Evolutionary conservation across 1,139 yeast genomes (phyloP).

Genomic region (Saccharomycopsis hybrid): DNA sequence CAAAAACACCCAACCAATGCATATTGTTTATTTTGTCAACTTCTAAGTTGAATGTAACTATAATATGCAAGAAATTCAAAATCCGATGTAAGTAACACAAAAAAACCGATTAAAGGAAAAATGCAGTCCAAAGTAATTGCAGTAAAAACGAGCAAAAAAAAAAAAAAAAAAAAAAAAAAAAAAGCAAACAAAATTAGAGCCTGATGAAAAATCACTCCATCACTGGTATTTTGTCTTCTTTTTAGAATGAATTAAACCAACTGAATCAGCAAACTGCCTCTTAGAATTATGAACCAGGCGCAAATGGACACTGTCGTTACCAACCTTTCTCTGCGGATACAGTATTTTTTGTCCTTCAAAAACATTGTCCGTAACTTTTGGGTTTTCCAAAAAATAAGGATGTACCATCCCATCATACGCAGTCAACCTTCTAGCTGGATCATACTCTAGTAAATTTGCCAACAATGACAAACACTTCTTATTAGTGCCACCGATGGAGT

Average conservation of each 20-base stretch:
- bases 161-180: no score
- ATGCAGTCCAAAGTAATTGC: no score
- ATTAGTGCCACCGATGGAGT: constrained; percentile 37
- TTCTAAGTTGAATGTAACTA: no score
- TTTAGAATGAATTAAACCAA: background rate
- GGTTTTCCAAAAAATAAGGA: constrained; percentile 63
- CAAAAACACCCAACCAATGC: no score
- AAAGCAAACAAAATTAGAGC: no score
- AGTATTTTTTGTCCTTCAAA: constrained; percentile 57
- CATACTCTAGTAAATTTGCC: constrained; percentile 62
- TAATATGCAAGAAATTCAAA: no score
- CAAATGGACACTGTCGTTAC: constrained; percentile 46
- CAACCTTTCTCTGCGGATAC: constrained; percentile 68
- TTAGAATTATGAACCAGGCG: background rate
- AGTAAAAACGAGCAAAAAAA: no score
- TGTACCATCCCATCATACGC: constrained; percentile 73
- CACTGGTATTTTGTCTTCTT: constrained; percentile 1
- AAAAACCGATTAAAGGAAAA: no score
- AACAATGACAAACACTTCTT: constrained; percentile 67
- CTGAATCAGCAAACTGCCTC: background rate
- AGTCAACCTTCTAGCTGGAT: constrained; percentile 73
- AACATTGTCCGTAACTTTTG: constrained; percentile 63
- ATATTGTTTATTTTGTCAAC: no score
- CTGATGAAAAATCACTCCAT: no score
- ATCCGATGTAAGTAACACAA: no score